Base-by-base conservation (phyloP, 768 basidiomycete genomes). In the Mycena vitilis region DNA sequence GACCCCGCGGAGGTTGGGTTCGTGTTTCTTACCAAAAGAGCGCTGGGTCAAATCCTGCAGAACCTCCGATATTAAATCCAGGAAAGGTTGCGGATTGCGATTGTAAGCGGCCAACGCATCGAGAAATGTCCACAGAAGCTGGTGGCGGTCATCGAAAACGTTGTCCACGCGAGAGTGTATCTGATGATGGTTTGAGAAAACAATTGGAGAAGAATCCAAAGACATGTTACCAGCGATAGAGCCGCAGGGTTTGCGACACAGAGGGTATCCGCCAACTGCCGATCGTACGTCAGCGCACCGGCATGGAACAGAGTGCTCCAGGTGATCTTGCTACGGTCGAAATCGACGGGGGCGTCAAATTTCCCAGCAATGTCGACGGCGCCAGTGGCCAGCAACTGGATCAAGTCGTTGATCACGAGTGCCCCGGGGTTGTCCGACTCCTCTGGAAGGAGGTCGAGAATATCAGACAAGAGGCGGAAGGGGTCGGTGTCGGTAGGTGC, bases 301-400 rank as follows among this genome's bases (percentile, higher is more conserved):
- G 58, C 38, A 18, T 60, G 40, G 45, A 55, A 60, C 1, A 70
- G 51, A 11, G 30, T 23, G 38, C n/a, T 59, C 69, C 69, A 70
- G 11, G 38, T 62, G 34, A 63, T 30, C 30, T 30, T 30, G 30
- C 30, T 23, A 11, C 37, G 44, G 36, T 54, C 65, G 10, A 62
- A 47, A n/a, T 49, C 56, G 38, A 59, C 22, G 18, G 45, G 36
- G 10, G 42, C 20, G 16, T 57, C 48, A 1, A 48, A 4, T 22
- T 55, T n/a, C 9, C n/a, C n/a, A 7, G 34, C 45, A 23, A 57
- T 30, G 18, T 65, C 48, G 7, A 65, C 56, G 18, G 36, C 25
- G 15, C 64, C 60, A 2, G 65, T 38, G 48, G 68, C 63, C 25
- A 70, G 58, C 30, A 70, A 45, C 16, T 63, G 60, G 18, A 70